A percentile compares a stretch with the other conserved stretches of the same genome.
Conservation (phyloP, 345 rosid genomes). For the Dipteronia dyeriana region DNA sequence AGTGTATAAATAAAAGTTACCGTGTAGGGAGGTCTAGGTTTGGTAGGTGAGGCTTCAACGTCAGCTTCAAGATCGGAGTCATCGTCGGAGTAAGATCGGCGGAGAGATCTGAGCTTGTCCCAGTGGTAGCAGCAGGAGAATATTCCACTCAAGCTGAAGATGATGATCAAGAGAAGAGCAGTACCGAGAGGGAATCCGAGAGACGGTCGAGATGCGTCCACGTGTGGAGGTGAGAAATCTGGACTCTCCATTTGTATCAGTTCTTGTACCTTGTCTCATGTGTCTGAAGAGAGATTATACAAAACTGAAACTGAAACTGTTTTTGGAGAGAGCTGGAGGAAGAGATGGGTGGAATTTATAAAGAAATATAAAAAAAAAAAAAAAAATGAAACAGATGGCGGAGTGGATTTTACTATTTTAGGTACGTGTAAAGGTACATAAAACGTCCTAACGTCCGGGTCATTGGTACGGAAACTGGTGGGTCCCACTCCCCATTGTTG, state of each 20-base stretch:
- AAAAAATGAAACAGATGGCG: conserved; percentile 2
- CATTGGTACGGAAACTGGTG: conserved; percentile 49
- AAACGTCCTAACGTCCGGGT: conserved; percentile 33
- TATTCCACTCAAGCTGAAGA: conserved; percentile 88
- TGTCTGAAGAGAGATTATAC: conserved; percentile 11
- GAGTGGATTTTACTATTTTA: conserved; percentile 21
- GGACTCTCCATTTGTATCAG: conserved; percentile 60
- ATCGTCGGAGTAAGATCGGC: conserved; percentile 48
- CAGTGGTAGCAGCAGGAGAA: conserved; percentile 99
- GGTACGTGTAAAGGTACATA: conserved; percentile 47
- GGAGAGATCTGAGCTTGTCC: conserved; percentile 91
- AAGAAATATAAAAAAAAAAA: too few relatives aligned
- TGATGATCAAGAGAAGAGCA: conserved; percentile 76
- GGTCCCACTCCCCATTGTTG: conserved; percentile 23
- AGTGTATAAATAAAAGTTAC: conserved; percentile 15
- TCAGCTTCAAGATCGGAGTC: conserved; percentile 45
- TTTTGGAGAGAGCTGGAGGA: not conserved
- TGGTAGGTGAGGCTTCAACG: conserved; percentile 54
- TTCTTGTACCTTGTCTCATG: conserved; percentile 36
- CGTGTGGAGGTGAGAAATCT: conserved; percentile 66
- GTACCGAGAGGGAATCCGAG: conserved; percentile 95
- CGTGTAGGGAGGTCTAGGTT: conserved; percentile 38
- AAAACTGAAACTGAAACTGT: too few relatives aligned
- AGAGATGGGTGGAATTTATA: conserved; percentile 28
- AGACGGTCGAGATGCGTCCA: conserved; percentile 82